phyloP scores from a whole-genome alignment of 148 eudicot species.

The Cornus controversa region DNA sequence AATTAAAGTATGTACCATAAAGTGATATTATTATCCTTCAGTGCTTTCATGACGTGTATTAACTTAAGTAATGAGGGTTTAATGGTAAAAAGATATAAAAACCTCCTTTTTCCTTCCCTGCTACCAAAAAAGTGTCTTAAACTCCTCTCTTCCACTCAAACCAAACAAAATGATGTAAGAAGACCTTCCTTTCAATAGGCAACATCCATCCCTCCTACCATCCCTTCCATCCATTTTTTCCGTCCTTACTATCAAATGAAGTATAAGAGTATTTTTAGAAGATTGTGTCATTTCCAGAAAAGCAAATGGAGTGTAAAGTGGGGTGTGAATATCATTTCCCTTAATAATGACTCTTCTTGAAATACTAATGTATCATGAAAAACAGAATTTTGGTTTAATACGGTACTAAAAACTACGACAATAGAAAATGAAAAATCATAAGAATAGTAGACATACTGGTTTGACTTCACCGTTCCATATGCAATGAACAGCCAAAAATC shows the following conservation, averaged over 20 bases:
- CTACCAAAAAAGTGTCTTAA: background rate
- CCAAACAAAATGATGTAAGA: background rate
- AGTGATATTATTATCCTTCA: too few species aligned
- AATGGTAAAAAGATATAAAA: too few species aligned
- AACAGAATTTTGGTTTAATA: background rate
- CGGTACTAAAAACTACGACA: background rate
- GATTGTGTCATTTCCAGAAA: too few species aligned
- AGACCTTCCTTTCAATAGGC: background rate
- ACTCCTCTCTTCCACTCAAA: background rate
- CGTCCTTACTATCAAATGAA: background rate
- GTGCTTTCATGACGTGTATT: too few species aligned
- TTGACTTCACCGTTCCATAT: slow-evolving; percentile 90
- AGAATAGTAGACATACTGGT: slow-evolving; percentile 47
- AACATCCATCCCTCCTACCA: background rate
- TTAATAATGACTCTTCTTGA: background rate
- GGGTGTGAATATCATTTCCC: too few species aligned
- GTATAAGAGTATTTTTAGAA: too few species aligned
- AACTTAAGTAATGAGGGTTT: too few species aligned
- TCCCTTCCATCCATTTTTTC: background rate
- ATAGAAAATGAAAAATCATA: background rate
- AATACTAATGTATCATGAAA: background rate
- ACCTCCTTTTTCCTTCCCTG: too few species aligned
- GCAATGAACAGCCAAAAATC: slow-evolving; percentile 85
- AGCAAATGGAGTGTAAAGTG: too few species aligned
- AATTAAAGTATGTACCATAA: too few species aligned